phyloP scores from a whole-genome alignment of 2,329 filamentous ascomycete species.

The Tolypocladium ophioglossoides region DNA sequence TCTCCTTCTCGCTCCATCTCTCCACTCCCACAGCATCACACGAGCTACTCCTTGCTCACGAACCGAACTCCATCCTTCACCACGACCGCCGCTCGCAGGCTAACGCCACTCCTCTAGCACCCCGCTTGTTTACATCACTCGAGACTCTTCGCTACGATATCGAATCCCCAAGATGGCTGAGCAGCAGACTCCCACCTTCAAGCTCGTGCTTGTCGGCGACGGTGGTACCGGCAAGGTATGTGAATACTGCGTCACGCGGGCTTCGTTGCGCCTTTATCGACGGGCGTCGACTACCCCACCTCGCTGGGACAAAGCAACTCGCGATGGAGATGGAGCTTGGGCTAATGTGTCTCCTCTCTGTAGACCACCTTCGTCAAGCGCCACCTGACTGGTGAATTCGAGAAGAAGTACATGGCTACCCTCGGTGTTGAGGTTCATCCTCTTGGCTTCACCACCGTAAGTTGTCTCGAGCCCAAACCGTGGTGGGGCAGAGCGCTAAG shows the following conservation, averaged over 20 bases:
- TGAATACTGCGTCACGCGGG: slow-evolving; percentile 12
- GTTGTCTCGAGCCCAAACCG: slow-evolving; percentile 23
- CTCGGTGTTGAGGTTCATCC: slow-evolving; percentile 99
- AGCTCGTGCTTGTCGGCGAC: slow-evolving; percentile 98
- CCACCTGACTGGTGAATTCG: slow-evolving; percentile 98
- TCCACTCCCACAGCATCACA: slow-evolving; percentile 3
- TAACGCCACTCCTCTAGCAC: slow-evolving; percentile 26
- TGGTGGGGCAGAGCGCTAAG: slow-evolving; percentile 7
- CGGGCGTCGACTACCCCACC: slow-evolving; percentile 11
- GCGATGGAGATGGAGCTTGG: neutral
- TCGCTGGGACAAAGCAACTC: slow-evolving; percentile 2
- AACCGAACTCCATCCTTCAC: slow-evolving; percentile 7
- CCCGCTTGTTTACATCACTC: slow-evolving; percentile 37
- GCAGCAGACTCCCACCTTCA: slow-evolving; percentile 70
- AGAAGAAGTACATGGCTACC: slow-evolving; percentile 99
- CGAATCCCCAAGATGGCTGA: slow-evolving; percentile 50
- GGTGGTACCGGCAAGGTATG: slow-evolving; percentile 96
- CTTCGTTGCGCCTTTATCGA: slow-evolving; percentile 10
- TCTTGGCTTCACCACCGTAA: slow-evolving; percentile 93
- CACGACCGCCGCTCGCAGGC: slow-evolving; percentile 11
- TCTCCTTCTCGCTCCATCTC: slow-evolving; percentile 13
- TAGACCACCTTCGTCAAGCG: slow-evolving; percentile 99
- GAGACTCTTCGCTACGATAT: slow-evolving; percentile 10
- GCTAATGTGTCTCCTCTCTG: neutral
- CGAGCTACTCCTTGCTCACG: slow-evolving; percentile 4